Evolutionary conservation across 257 asterid genomes (phyloP).

Genomic region (Lycium ferocissimum): DNA sequence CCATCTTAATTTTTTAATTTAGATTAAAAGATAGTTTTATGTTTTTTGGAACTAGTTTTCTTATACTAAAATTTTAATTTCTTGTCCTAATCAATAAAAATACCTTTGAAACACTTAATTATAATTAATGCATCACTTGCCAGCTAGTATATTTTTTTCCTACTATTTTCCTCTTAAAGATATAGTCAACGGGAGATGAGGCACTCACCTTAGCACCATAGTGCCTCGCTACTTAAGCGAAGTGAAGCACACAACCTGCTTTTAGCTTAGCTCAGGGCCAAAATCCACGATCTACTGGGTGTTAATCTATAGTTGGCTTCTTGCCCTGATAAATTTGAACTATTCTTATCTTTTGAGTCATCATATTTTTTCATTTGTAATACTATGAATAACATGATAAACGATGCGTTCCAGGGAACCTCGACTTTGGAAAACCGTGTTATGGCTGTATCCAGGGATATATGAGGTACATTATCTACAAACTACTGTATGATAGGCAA

Average conservation of each 20-base stretch:
- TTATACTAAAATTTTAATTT: too few species aligned
- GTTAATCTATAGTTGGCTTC: neutral
- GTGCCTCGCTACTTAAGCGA: neutral
- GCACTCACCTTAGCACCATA: neutral
- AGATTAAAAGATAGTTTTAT: too few species aligned
- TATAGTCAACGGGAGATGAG: neutral
- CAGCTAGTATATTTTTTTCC: too few species aligned
- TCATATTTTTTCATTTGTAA: neutral
- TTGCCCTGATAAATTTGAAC: neutral
- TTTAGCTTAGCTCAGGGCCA: neutral
- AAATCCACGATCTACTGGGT: neutral
- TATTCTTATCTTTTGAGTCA: neutral
- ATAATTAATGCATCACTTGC: too few species aligned
- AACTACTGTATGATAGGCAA: neutral
- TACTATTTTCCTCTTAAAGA: too few species aligned
- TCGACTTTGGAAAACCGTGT: conserved; percentile 64
- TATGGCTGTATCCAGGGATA: conserved; percentile 98
- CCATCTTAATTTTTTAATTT: too few species aligned
- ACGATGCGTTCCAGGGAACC: conserved; percentile 56
- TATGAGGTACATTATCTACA: conserved; percentile 69
- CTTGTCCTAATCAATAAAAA: too few species aligned
- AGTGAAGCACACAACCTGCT: neutral
- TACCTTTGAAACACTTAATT: too few species aligned
- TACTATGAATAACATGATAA: neutral
- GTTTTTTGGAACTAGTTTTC: too few species aligned